These are phyloP conservation scores for Neocucurbitaria cava DNA, from an alignment of 2,329 filamentous ascomycete genomes.

Conservation along the genomic window DNA sequence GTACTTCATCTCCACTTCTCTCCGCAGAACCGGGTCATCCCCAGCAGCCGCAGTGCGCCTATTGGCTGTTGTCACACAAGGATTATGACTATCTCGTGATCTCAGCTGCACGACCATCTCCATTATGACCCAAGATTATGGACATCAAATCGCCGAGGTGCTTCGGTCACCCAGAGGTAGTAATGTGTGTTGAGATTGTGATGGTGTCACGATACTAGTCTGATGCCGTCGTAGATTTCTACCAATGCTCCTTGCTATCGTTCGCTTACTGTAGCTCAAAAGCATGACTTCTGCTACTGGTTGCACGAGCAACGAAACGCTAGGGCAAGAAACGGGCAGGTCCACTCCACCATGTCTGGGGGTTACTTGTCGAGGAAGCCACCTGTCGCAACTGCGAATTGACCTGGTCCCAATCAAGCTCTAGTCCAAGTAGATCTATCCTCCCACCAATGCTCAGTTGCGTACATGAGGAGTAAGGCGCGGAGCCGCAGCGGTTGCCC, in stretches of 20 bases:
- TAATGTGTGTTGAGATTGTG: not conserved
- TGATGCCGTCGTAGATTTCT: not conserved
- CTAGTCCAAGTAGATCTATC: conserved; percentile 17
- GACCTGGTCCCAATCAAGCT: conserved; percentile 7
- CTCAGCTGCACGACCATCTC: not conserved
- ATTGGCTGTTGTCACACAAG: conserved; percentile 4
- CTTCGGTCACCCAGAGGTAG: not conserved
- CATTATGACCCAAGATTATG: conserved; percentile 5
- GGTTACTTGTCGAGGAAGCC: conserved; percentile 12
- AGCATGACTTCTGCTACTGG: not conserved
- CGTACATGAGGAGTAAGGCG: conserved; percentile 14
- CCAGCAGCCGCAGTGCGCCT: not conserved
- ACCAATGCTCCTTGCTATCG: not conserved
- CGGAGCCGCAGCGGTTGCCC: conserved; percentile 36
- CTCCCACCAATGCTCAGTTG: conserved; percentile 21
- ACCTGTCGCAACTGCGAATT: conserved; percentile 17
- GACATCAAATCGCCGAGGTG: not conserved
- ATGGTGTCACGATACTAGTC: not conserved
- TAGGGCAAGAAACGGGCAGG: conserved; percentile 6
- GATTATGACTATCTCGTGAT: conserved; percentile 6
- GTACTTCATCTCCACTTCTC: conserved; percentile 31
- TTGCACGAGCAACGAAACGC: not conserved
- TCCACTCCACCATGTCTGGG: not conserved
- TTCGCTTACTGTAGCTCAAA: not conserved
- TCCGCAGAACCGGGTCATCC: conserved; percentile 31